A percentile compares a stretch with the other conserved stretches of the same genome.
Evolutionary conservation across 495 filamentous ascomycete species (phyloP).

Genomic region (Aspergillus egyptiacus): DNA sequence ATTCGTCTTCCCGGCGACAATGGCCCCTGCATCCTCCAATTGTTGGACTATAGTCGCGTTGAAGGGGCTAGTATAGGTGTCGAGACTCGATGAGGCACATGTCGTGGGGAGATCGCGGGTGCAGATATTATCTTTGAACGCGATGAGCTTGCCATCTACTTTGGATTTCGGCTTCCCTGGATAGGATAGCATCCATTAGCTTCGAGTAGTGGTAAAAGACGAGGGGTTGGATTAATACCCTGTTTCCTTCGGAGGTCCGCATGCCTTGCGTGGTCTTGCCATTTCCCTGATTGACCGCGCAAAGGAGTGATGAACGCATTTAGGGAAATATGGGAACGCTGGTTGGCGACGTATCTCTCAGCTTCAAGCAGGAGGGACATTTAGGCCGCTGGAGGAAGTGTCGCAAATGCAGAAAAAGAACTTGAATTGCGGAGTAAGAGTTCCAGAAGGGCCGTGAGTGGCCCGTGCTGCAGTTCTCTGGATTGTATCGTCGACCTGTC

Average conservation of each 20-base stretch:
- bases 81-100: conserved; percentile 72
- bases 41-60: conserved; percentile 73
- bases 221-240: conserved; percentile 20
- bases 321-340: conserved; percentile 31
- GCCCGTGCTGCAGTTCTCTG: background rate
- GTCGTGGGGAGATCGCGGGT: conserved; percentile 65
- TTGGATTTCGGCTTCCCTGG: conserved; percentile 30
- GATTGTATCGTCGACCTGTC: too few relatives aligned
- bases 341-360: conserved; percentile 44
- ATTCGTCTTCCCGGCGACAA: conserved; percentile 76
- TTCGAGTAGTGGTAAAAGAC: background rate
- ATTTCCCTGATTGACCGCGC: conserved; percentile 24
- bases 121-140: conserved; percentile 89
- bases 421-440: background rate
- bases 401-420: background rate
- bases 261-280: conserved; percentile 31
- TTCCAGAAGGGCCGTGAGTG: background rate
- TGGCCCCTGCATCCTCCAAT: conserved; percentile 58
- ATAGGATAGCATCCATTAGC: background rate
- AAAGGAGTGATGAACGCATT: conserved; percentile 45
- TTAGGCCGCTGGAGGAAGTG: conserved; percentile 15
- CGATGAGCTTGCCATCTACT: conserved; percentile 54
- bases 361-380: conserved; percentile 48
- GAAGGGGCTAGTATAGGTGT: conserved; percentile 67
- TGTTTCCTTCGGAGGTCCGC: conserved; percentile 36